phyloP scores from a whole-genome alignment of 2,329 filamentous ascomycete genomes.

The Lizonia empirigonia region DNA sequence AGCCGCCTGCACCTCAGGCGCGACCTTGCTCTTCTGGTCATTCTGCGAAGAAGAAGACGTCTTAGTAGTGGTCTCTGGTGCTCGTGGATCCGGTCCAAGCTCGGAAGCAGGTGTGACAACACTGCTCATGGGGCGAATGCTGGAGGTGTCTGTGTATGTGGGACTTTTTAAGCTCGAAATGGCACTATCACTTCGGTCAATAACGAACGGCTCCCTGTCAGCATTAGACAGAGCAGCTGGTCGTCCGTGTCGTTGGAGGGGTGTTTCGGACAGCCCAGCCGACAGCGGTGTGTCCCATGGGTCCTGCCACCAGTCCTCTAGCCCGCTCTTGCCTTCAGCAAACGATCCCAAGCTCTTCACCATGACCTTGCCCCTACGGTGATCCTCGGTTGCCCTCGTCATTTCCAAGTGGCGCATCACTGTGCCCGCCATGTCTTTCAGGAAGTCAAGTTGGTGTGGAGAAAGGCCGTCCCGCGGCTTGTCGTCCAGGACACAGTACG shows the following conservation, averaged over 20 bases:
- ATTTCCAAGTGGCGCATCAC: constrained; percentile 67
- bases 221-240: constrained; percentile 22
- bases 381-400: constrained; percentile 59
- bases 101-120: constrained; percentile 32
- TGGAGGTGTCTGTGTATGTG: constrained; percentile 26
- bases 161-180: constrained; percentile 30
- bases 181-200: constrained; percentile 27
- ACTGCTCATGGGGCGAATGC: constrained; percentile 24
- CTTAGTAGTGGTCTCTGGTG: constrained; percentile 27
- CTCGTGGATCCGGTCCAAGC: constrained; percentile 20
- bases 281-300: constrained; percentile 33
- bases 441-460: constrained; percentile 57
- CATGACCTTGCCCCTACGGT: constrained; percentile 60
- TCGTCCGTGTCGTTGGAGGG: constrained; percentile 27
- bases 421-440: constrained; percentile 61
- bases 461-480: constrained; percentile 59
- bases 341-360: constrained; percentile 52
- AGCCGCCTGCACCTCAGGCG: constrained; percentile 41
- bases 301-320: constrained; percentile 44
- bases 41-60: constrained; percentile 30
- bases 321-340: constrained; percentile 43
- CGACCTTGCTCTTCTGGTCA: constrained; percentile 28
- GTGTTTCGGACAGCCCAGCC: constrained; percentile 18
- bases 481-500: constrained; percentile 65
- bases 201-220: constrained; percentile 21